These are phyloP conservation scores for Aspergillus ellipticus DNA, from an alignment of 495 filamentous ascomycete genomes.

Conservation along the genomic window DNA sequence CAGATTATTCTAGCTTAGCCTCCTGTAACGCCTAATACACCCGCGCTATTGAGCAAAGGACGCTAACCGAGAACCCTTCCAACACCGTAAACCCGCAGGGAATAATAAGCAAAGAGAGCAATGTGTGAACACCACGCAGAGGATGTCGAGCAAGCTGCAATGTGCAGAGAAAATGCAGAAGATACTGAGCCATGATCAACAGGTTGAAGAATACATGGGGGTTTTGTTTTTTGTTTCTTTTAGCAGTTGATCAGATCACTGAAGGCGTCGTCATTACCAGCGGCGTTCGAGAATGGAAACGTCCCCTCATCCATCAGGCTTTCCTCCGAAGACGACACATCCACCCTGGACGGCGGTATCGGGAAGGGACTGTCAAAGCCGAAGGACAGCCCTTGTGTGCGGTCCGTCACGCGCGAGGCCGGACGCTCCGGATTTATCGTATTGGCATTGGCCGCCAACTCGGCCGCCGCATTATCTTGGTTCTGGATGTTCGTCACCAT, in stretches of 20 bases:
- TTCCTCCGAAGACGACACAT: constrained; percentile 5
- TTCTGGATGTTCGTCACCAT: constrained; percentile 41
- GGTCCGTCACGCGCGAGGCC: no score
- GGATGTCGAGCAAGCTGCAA: no score
- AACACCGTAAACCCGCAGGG: no score
- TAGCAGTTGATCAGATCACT: not conserved
- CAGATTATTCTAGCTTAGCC: no score
- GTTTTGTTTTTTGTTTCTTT: no score
- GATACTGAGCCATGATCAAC: not conserved
- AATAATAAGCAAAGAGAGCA: no score
- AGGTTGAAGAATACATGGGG: no score
- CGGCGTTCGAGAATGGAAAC: constrained; percentile 22
- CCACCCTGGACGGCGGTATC: constrained; percentile 14
- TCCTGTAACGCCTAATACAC: no score
- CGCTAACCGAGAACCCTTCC: no score
- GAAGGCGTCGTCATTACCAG: not conserved
- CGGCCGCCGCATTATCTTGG: constrained; percentile 11
- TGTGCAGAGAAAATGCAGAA: no score
- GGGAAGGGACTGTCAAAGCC: constrained; percentile 38
- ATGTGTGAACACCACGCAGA: no score
- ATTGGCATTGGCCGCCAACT: not conserved
- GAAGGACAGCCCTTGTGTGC: constrained; percentile 22
- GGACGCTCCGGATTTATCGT: not conserved
- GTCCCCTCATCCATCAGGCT: constrained; percentile 30
- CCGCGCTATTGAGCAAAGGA: no score